Evolutionary conservation across 2,329 filamentous ascomycete species (phyloP).

Genomic region (Botrytis byssoidea): DNA sequence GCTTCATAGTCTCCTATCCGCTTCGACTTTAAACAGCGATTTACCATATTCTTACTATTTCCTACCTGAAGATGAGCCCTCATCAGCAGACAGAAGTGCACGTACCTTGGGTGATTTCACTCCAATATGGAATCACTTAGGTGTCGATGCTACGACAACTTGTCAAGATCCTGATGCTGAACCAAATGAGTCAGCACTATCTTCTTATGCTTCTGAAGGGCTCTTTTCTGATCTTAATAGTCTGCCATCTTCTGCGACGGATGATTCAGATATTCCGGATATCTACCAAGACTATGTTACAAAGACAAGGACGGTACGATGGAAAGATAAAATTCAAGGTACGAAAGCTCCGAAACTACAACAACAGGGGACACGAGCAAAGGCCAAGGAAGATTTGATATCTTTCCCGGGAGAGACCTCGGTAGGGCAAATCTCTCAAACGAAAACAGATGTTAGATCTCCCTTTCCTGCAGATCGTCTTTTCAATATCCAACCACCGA

Average conservation of each 20-base stretch:
- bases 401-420: background rate
- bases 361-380: background rate
- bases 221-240: background rate
- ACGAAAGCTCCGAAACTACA: background rate
- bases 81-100: background rate
- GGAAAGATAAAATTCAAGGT: slow-evolving; percentile 16
- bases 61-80: background rate
- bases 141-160: background rate
- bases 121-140: slow-evolving; percentile 10
- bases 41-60: background rate
- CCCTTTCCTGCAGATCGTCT: slow-evolving; percentile 9
- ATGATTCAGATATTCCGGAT: slow-evolving; percentile 1
- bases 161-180: background rate
- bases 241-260: background rate
- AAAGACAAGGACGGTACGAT: slow-evolving; percentile 21
- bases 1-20: slow-evolving; percentile 15
- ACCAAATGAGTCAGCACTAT: slow-evolving; percentile 3
- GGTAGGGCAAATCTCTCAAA: background rate
- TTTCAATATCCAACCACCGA: slow-evolving; percentile 2
- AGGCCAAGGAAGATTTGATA: background rate
- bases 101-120: slow-evolving; percentile 13
- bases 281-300: slow-evolving; percentile 4
- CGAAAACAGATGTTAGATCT: background rate
- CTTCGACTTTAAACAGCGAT: background rate
- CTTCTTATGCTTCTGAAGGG: slow-evolving; percentile 6